Percentiles rank a stretch among this genome's conserved stretches.
Evolutionary conservation across 768 basidiomycete genomes (phyloP).

Genomic region (Psilocybe cubensis): DNA sequence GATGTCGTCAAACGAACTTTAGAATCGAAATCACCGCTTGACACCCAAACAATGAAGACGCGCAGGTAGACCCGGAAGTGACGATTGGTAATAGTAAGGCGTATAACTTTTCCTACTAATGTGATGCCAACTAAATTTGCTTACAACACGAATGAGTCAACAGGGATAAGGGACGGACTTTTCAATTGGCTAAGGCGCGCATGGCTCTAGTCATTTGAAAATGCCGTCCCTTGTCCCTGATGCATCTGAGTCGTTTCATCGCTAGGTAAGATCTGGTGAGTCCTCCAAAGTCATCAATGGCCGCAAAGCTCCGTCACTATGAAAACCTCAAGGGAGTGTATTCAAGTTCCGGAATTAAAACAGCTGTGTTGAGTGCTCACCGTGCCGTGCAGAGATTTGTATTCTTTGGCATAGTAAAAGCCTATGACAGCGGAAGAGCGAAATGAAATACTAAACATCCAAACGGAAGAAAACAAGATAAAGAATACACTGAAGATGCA

Average conservation of each 20-base stretch:
- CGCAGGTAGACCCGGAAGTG: too few species aligned
- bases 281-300: too few species aligned
- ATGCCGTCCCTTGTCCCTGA: conserved; percentile 19
- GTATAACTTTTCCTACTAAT: neutral
- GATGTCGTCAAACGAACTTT: conserved; percentile 1
- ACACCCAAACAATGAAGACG: too few species aligned
- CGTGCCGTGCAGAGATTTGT: too few species aligned
- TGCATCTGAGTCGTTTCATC: conserved; percentile 22
- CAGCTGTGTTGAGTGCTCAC: too few species aligned
- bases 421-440: too few species aligned
- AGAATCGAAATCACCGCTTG: too few species aligned
- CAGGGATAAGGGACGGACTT: conserved; percentile 19
- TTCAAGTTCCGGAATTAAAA: too few species aligned
- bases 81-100: conserved; percentile 14
- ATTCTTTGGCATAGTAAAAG: too few species aligned
- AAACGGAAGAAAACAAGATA: neutral
- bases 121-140: conserved; percentile 6
- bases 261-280: neutral
- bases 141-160: conserved; percentile 21
- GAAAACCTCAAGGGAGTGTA: too few species aligned
- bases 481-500: neutral
- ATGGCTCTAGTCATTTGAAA: conserved; percentile 12
- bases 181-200: conserved; percentile 12
- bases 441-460: neutral
- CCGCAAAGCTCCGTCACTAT: too few species aligned